Base-by-base conservation (phyloP, 108 stramenopile genomes). In the Tribonema minus region DNA sequence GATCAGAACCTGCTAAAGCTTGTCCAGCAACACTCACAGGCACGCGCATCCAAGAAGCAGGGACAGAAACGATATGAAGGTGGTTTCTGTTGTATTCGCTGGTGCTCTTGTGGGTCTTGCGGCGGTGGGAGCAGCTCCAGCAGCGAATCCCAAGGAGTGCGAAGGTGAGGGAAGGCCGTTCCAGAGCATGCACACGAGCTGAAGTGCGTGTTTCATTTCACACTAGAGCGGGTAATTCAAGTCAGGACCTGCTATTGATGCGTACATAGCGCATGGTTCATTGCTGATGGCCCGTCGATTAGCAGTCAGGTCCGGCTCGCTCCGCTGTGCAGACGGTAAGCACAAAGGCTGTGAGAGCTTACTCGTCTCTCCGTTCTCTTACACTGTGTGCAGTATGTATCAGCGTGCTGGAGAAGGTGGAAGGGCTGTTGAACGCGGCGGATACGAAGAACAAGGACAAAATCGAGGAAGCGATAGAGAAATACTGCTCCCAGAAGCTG, bases 401-500 rank as follows among this genome's bases (percentile, higher is more conserved):
- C 12, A 73, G 35, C 36, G 82, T 87, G 39, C 64, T 88, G 26
- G 82, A 87, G 26, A 33, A 80, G 60, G 77, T 88, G 26, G 68
- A 73, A 26, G 41, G 39, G 82, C 34, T 36, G 3, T 31, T 88
- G 60, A 28, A 66, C 23, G 29, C 75, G 28, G 84, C 61, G 39
- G 61, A 81, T 33, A 85, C 72, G 69, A 77, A 70, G 41, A 83
- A 88, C 41, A 83, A 88, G 70, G 40, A 15, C 31, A 81, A 81
- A 61, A 74, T 87, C 64, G 83, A 86, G 34, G 82, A 69, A 6
- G 85, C 85, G 34, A 84, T 84, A 68, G 85, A 85, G 9, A 40
- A 68, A 0, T 84, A 84, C 61, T 87, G 76, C 37, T 25, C 28
- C 23, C 82, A 76, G 20, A 84, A 85, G 9, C 70, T 82, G 33